phyloP scores from a whole-genome alignment of 116 monocot species.

The Cymodocea nodosa region DNA sequence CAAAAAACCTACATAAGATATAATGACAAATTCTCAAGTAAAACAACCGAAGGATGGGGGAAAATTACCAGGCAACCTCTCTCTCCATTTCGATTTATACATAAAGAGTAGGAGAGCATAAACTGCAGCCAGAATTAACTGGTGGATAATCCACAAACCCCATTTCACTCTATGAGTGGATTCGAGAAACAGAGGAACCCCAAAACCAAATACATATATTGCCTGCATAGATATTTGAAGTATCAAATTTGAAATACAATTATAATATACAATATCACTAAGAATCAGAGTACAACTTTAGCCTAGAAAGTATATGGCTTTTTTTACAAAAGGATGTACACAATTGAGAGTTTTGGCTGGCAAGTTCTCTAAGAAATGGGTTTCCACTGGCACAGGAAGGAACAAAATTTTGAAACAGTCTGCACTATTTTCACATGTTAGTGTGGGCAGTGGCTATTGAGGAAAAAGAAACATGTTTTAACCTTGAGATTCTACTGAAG shows the following conservation, averaged over 20 bases:
- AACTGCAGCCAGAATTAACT: conserved; percentile 53
- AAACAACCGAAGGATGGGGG: background rate
- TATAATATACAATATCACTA: too few species aligned
- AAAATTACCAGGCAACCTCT: conserved; percentile 58
- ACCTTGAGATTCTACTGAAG: too few species aligned
- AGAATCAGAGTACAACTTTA: too few species aligned
- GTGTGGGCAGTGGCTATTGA: too few species aligned
- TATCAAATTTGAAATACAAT: background rate
- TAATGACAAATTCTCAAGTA: background rate
- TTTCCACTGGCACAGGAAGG: too few species aligned
- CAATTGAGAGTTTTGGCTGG: too few species aligned
- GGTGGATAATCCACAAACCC: conserved; percentile 82
- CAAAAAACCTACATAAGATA: background rate
- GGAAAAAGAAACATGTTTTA: too few species aligned
- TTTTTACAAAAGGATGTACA: too few species aligned
- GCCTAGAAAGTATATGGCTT: too few species aligned
- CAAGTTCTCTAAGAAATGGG: too few species aligned
- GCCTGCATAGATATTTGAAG: conserved; percentile 26
- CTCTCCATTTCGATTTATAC: conserved; percentile 58
- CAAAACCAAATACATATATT: conserved; percentile 82
- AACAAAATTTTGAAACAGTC: too few species aligned
- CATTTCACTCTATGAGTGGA: conserved; percentile 47
- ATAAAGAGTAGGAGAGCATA: conserved; percentile 80
- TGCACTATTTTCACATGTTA: too few species aligned
- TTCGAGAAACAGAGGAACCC: conserved; percentile 67